These are phyloP conservation scores for Zalaria sp. DNA, from an alignment of 2,329 filamentous ascomycete genomes.

Conservation along the genomic window DNA sequence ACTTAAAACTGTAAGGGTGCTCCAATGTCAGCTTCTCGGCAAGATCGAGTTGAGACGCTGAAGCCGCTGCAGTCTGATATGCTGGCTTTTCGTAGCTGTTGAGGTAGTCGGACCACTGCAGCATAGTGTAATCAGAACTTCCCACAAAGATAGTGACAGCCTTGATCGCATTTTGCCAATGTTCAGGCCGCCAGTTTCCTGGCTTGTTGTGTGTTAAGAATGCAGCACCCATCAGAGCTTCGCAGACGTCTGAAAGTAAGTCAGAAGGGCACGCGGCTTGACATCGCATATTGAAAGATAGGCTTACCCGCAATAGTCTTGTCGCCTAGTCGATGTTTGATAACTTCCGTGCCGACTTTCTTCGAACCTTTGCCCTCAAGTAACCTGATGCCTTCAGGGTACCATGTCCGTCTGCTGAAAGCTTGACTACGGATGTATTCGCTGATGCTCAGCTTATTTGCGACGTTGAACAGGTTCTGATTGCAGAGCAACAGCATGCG, in stretches of 20 bases:
- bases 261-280: too few species aligned
- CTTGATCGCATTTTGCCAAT: conserved; percentile 47
- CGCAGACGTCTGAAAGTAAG: conserved; percentile 65
- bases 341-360: conserved; percentile 24
- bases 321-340: conserved; percentile 58
- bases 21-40: conserved; percentile 48
- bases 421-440: conserved; percentile 71
- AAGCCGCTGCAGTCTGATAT: conserved; percentile 52
- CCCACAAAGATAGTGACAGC: conserved; percentile 58
- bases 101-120: conserved; percentile 59
- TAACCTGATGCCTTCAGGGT: conserved; percentile 64
- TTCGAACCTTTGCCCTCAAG: conserved; percentile 55
- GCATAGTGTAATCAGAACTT: conserved; percentile 52
- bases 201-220: conserved; percentile 40
- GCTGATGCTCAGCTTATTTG: conserved; percentile 50
- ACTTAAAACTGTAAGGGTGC: conserved; percentile 53
- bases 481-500: conserved; percentile 90
- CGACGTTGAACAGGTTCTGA: conserved; percentile 69
- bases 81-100: conserved; percentile 50
- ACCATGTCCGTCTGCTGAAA: conserved; percentile 75
- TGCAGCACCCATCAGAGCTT: conserved; percentile 83
- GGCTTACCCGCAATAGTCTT: conserved; percentile 36
- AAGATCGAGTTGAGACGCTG: conserved; percentile 55
- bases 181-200: conserved; percentile 25
- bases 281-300: too few species aligned